Evolutionary conservation across 768 basidiomycete genomes (phyloP).

Genomic region (Leccinum ochraceum): DNA sequence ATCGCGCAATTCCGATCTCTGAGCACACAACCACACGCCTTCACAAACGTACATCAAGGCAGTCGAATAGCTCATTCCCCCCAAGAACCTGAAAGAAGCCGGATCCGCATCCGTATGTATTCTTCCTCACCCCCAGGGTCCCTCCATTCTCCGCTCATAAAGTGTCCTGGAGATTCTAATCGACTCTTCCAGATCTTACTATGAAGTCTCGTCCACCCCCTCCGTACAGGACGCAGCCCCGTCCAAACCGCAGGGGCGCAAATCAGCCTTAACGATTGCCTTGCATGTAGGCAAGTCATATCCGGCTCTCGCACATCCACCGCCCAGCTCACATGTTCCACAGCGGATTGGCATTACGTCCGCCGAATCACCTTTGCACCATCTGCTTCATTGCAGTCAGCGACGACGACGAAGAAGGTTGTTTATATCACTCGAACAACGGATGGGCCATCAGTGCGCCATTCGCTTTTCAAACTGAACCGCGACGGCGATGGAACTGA

Average conservation of each 20-base stretch:
- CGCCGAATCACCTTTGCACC: conserved; percentile 65
- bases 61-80: too few species aligned
- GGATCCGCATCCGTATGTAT: too few species aligned
- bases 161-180: conserved; percentile 68
- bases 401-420: conserved; percentile 74
- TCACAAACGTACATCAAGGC: too few species aligned
- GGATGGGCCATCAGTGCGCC: conserved; percentile 90
- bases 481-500: conserved; percentile 76
- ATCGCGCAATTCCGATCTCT: too few species aligned
- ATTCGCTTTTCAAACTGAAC: conserved; percentile 89
- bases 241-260: conserved; percentile 43
- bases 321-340: conserved; percentile 13
- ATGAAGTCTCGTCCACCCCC: conserved; percentile 61
- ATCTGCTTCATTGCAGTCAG: conserved; percentile 50
- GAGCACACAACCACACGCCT: too few species aligned
- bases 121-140: background rate
- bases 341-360: conserved; percentile 98
- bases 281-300: conserved; percentile 87
- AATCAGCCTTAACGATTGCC: conserved; percentile 95
- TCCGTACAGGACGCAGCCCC: conserved; percentile 16
- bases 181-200: conserved; percentile 83
- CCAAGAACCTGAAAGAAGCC: too few species aligned
- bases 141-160: conserved; percentile 4
- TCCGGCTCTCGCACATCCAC: background rate
- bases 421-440: conserved; percentile 95